These are phyloP conservation scores for Aspergillus phoenicis DNA, from an alignment of 2,329 filamentous ascomycete genomes.

Conservation along the genomic window DNA sequence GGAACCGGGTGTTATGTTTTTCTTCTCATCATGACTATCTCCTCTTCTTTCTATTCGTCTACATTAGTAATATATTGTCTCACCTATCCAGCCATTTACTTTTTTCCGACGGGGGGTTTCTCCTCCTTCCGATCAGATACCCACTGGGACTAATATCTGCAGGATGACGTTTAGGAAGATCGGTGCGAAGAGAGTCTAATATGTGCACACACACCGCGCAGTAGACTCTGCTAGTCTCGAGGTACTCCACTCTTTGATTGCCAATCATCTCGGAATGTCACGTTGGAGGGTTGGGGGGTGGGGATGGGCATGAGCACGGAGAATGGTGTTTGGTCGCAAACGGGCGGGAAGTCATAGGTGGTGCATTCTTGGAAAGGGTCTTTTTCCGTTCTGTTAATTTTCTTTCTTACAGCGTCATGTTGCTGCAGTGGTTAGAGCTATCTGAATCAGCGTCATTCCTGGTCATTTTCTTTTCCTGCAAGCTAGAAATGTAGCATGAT, in stretches of 20 bases:
- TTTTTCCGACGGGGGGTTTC: not conserved
- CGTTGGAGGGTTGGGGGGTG: not conserved
- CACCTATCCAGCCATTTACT: not conserved
- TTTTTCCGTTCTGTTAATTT: not conserved
- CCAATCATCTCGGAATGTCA: not conserved
- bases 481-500: not conserved
- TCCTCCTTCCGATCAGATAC: conserved; percentile 1
- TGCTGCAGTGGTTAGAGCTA: not conserved
- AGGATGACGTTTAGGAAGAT: conserved; percentile 22
- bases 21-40: not conserved
- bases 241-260: conserved; percentile 1
- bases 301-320: not conserved
- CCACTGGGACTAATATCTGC: conserved; percentile 15
- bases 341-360: not conserved
- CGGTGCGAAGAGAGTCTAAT: not conserved
- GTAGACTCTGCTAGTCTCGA: conserved; percentile 1
- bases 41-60: not conserved
- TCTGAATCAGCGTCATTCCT: not conserved
- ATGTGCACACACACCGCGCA: not conserved
- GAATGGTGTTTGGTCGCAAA: not conserved
- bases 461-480: not conserved
- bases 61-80: not conserved
- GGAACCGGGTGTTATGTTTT: not conserved
- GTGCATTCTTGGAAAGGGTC: not conserved
- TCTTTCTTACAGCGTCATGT: not conserved